phyloP scores from a whole-genome alignment of 805 yeast species.

The Candida silvatica region DNA sequence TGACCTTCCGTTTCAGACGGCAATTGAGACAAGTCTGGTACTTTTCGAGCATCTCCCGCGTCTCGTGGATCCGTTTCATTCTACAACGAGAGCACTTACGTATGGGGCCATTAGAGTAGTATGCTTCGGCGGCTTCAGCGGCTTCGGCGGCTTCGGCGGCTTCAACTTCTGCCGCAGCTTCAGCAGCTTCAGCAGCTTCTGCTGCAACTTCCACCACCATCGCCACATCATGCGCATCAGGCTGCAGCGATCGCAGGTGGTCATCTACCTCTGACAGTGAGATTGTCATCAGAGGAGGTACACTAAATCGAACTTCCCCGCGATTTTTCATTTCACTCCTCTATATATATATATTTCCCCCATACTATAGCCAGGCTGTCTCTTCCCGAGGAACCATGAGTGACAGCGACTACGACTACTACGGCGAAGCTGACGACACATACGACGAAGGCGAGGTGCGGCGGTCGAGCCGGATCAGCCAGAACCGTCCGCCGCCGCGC shows the following conservation, averaged over 20 bases:
- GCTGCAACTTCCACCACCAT: slow-evolving; percentile 4
- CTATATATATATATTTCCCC: too few relatives aligned
- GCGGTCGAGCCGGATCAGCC: too few relatives aligned
- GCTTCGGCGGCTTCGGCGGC: not conserved
- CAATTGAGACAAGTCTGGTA: slow-evolving; percentile 35
- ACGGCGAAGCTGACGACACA: too few relatives aligned
- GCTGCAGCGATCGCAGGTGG: not conserved
- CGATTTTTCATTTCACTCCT: too few relatives aligned
- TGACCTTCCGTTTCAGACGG: slow-evolving; percentile 30
- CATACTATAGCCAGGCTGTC: too few relatives aligned
- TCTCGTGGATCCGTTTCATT: slow-evolving; percentile 28
- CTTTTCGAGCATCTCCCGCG: slow-evolving; percentile 23
- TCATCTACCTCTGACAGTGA: not conserved
- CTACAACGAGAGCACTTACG: slow-evolving; percentile 36
- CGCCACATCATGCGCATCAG: slow-evolving; percentile 1
- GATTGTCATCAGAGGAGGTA: too few relatives aligned
- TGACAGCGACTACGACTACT: too few relatives aligned
- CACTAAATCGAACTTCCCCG: too few relatives aligned
- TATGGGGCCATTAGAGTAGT: not conserved
- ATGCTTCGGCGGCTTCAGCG: too few relatives aligned
- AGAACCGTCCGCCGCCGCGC: too few relatives aligned
- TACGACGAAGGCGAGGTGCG: too few relatives aligned
- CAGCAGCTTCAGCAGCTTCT: not conserved
- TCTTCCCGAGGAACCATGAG: too few relatives aligned
- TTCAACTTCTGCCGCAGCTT: not conserved